Conservation (phyloP, 345 rosid species). For the Salix purpurea region DNA sequence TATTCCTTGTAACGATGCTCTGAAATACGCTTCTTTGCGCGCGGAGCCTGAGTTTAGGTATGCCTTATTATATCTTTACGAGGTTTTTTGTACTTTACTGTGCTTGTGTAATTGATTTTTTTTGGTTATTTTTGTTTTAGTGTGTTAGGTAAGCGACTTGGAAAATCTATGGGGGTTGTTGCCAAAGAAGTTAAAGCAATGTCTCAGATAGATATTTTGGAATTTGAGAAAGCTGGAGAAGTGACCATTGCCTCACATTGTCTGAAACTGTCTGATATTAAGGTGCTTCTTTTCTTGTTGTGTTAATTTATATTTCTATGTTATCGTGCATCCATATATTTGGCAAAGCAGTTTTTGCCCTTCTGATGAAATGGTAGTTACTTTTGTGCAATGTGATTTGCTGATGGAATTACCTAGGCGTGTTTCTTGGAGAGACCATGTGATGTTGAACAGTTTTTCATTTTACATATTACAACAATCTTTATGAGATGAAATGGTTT, state of each 20-base stretch:
- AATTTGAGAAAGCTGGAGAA: slow-evolving; percentile 72
- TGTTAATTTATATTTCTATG: neutral
- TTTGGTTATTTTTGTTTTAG: slow-evolving; percentile 37
- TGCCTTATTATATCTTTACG: slow-evolving; percentile 13
- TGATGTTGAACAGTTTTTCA: neutral
- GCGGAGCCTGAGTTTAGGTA: slow-evolving; percentile 99
- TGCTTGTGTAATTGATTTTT: slow-evolving; percentile 6
- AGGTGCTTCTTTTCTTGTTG: slow-evolving; percentile 42
- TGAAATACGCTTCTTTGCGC: slow-evolving; percentile 79
- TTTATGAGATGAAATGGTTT: neutral
- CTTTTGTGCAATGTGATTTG: neutral
- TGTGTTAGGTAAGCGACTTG: slow-evolving; percentile 83
- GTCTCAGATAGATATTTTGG: slow-evolving; percentile 79
- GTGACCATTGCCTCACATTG: slow-evolving; percentile 64
- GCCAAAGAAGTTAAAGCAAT: slow-evolving; percentile 76
- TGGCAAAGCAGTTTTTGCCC: neutral
- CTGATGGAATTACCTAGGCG: neutral
- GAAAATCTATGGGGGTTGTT: slow-evolving; percentile 87
- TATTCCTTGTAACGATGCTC: slow-evolving; percentile 68
- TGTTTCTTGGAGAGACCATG: neutral
- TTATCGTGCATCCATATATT: neutral
- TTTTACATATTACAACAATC: neutral
- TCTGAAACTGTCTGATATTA: slow-evolving; percentile 68
- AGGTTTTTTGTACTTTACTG: slow-evolving; percentile 6
- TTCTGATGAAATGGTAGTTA: neutral